phyloP scores from a whole-genome alignment of 2,329 filamentous ascomycete genomes.

The Aspergillaceae sp. region DNA sequence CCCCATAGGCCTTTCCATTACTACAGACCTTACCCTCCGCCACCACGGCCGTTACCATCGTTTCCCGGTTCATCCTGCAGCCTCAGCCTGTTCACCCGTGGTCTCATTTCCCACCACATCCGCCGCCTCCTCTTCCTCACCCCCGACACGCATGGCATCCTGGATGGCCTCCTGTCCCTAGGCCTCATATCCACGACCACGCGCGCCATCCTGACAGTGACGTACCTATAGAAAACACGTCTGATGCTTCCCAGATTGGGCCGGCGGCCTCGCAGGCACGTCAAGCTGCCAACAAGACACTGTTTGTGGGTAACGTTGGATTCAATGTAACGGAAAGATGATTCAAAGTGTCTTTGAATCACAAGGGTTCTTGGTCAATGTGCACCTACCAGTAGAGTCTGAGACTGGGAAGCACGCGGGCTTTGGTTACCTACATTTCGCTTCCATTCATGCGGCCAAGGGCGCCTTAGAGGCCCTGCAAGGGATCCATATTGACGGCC shows the following conservation, averaged over 20 bases:
- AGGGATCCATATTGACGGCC: constrained; percentile 30
- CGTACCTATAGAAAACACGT: not conserved
- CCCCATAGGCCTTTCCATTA: not conserved
- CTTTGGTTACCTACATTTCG: constrained; percentile 33
- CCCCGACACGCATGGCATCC: constrained; percentile 1
- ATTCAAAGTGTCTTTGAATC: constrained; percentile 30
- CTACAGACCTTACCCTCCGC: not conserved
- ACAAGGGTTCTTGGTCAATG: constrained; percentile 28
- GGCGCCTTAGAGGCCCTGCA: constrained; percentile 30
- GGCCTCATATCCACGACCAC: not conserved
- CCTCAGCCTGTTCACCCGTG: not conserved
- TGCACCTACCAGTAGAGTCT: constrained; percentile 27
- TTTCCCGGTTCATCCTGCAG: not conserved
- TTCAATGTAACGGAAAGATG: constrained; percentile 28
- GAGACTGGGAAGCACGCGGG: constrained; percentile 28
- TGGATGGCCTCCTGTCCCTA: not conserved
- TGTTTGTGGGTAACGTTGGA: constrained; percentile 36
- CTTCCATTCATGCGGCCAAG: constrained; percentile 25
- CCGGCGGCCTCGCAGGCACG: not conserved
- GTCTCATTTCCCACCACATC: not conserved
- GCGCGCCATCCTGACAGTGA: not conserved
- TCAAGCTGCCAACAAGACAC: constrained; percentile 9
- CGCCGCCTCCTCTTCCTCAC: constrained; percentile 1
- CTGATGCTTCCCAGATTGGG: not conserved
- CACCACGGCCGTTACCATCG: not conserved